Percentiles rank a stretch among this genome's conserved stretches.
These are phyloP conservation scores for Serendipita sp. DNA, from an alignment of 768 basidiomycete genomes.

Conservation along the genomic window DNA sequence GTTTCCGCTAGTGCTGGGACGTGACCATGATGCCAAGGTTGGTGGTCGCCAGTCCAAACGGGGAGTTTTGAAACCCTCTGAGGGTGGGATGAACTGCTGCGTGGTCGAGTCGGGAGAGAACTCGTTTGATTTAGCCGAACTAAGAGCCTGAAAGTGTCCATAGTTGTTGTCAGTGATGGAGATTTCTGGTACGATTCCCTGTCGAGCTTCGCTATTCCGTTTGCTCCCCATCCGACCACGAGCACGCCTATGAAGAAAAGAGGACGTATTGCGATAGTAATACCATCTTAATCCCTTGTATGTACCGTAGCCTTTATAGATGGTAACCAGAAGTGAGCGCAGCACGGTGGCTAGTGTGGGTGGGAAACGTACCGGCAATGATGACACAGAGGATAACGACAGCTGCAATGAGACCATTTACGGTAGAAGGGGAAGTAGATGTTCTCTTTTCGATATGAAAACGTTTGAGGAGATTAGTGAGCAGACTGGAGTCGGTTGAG, in stretches of 20 bases:
- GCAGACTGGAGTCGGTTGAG: neutral
- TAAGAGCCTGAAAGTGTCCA: neutral
- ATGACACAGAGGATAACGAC: neutral
- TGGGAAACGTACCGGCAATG: neutral
- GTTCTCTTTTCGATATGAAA: neutral
- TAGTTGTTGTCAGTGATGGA: neutral
- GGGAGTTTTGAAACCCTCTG: neutral
- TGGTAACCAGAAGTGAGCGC: neutral
- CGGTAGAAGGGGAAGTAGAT: neutral
- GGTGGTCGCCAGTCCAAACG: neutral
- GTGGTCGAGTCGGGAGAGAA: neutral
- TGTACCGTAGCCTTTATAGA: neutral
- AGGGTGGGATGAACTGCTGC: neutral
- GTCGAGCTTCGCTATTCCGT: neutral
- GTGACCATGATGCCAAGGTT: neutral
- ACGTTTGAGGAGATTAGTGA: neutral
- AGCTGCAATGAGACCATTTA: neutral
- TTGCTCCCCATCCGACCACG: neutral
- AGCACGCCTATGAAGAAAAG: neutral
- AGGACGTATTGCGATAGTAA: neutral
- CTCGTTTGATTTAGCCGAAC: neutral
- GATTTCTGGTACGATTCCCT: neutral
- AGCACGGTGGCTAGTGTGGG: neutral
- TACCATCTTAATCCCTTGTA: neutral
- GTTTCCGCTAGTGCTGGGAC: neutral